Conservation (phyloP, 2,329 filamentous ascomycete species). For the Colletotrichum australisinense region DNA sequence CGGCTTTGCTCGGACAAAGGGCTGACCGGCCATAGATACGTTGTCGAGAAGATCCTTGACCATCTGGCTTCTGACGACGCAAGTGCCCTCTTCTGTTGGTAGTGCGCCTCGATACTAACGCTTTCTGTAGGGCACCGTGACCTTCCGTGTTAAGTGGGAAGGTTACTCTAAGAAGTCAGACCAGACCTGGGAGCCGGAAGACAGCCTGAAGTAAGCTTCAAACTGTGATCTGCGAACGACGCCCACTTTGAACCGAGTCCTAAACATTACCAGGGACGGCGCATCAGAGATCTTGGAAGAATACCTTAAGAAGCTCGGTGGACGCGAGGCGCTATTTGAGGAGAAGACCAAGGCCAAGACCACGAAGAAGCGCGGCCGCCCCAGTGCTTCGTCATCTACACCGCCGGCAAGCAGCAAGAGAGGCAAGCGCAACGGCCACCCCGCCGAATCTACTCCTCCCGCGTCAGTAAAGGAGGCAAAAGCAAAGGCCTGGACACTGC, state of each 20-base stretch:
- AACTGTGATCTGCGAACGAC: neutral
- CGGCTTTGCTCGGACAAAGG: neutral
- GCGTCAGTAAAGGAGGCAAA: constrained; percentile 51
- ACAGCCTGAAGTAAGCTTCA: constrained; percentile 69
- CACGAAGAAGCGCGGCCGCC: constrained; percentile 69
- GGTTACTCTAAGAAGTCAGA: constrained; percentile 79
- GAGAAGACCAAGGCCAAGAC: constrained; percentile 61
- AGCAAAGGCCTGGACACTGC: constrained; percentile 69
- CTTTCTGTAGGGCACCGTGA: constrained; percentile 56
- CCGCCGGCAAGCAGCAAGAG: constrained; percentile 57
- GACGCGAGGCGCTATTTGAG: constrained; percentile 66
- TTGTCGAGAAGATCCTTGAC: constrained; percentile 78
- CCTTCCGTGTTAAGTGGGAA: constrained; percentile 84
- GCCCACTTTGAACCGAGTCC: neutral
- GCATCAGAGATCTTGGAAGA: constrained; percentile 70
- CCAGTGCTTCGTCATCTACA: constrained; percentile 49
- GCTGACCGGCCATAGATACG: constrained; percentile 62
- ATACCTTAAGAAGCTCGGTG: constrained; percentile 74
- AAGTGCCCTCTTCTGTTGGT: constrained; percentile 37
- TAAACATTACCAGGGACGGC: constrained; percentile 57
- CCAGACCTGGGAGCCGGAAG: constrained; percentile 82
- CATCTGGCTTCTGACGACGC: constrained; percentile 72
- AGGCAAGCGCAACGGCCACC: constrained; percentile 61
- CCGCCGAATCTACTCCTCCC: constrained; percentile 60
- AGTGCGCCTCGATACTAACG: constrained; percentile 2